Conservation (phyloP, 176 grass and related monocot species). For the Oryza meyeriana region DNA sequence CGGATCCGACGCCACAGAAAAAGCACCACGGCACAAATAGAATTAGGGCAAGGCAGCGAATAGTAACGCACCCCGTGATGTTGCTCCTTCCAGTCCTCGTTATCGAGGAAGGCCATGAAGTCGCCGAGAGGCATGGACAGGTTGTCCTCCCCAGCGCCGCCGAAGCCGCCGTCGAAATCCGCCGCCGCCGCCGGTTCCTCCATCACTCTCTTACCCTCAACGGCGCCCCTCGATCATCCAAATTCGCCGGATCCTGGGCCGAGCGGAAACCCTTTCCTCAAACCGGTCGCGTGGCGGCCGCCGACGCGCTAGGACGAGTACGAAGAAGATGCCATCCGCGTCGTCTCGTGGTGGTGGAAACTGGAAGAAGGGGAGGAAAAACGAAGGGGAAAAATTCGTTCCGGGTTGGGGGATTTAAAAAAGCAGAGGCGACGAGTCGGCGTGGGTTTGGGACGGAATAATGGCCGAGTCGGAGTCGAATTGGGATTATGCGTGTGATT, state of each 20-base stretch:
- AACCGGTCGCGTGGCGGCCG: constrained; percentile 21
- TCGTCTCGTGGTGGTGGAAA: constrained; percentile 17
- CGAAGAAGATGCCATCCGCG: constrained; percentile 31
- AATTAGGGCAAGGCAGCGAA: constrained; percentile 27
- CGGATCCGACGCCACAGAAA: constrained; percentile 18
- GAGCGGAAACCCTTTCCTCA: neutral
- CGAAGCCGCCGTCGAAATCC: constrained; percentile 23
- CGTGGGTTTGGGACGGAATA: neutral
- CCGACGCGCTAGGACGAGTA: neutral
- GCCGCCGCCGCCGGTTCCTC: constrained; percentile 40
- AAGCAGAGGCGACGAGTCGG: neutral
- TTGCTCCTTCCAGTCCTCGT: constrained; percentile 13
- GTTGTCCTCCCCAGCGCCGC: constrained; percentile 45
- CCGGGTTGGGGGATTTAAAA: constrained; percentile 12
- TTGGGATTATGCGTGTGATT: constrained; percentile 4
- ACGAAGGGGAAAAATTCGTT: constrained; percentile 22
- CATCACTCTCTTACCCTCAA: constrained; percentile 39
- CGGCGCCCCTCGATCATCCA: constrained; percentile 45
- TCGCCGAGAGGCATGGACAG: constrained; percentile 56
- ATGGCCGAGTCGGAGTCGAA: neutral
- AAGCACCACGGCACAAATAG: neutral
- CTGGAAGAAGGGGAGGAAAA: neutral
- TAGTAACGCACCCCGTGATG: constrained; percentile 31
- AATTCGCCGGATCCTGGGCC: constrained; percentile 5
- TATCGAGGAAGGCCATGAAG: constrained; percentile 59